These are phyloP conservation scores for Sambucus nigra DNA, from an alignment of 129 eudicot species.

Conservation along the genomic window DNA sequence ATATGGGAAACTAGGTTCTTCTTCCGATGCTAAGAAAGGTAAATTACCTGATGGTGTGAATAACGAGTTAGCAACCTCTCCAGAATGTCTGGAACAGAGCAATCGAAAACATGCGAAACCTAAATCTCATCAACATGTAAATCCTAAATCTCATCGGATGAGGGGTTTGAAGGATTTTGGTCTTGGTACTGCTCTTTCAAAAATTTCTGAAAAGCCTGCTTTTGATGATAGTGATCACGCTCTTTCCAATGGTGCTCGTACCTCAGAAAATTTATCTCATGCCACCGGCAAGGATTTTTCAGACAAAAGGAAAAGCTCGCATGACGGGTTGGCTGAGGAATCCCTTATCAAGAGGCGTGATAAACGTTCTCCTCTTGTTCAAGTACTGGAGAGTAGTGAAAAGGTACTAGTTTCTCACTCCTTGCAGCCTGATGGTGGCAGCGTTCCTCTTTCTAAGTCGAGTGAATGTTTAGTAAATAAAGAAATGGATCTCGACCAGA, in stretches of 20 bases:
- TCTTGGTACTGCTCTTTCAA: slow-evolving; percentile 25
- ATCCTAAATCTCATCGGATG: slow-evolving; percentile 36
- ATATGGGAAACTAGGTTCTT: slow-evolving; percentile 41
- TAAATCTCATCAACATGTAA: slow-evolving; percentile 21
- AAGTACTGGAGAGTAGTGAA: slow-evolving; percentile 38
- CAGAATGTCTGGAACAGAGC: slow-evolving; percentile 26
- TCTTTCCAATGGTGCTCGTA: slow-evolving; percentile 16
- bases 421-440: slow-evolving; percentile 29
- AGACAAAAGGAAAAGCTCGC: slow-evolving; percentile 38
- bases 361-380: slow-evolving; percentile 50
- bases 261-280: slow-evolving; percentile 19
- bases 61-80: slow-evolving; percentile 23
- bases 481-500: slow-evolving; percentile 19
- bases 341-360: slow-evolving; percentile 42
- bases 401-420: slow-evolving; percentile 18
- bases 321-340: slow-evolving; percentile 32
- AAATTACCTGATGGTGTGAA: slow-evolving; percentile 27
- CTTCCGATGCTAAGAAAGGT: slow-evolving; percentile 23
- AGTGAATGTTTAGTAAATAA: slow-evolving; percentile 20
- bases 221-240: slow-evolving; percentile 10
- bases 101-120: slow-evolving; percentile 26
- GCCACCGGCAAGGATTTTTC: slow-evolving; percentile 20
- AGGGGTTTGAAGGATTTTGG: slow-evolving; percentile 72
- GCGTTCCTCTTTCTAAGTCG: slow-evolving; percentile 17
- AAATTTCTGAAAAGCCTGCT: slow-evolving; percentile 15